Evolutionary conservation across 169 alveolate genomes (phyloP).

Genomic region (Theileria annulata): DNA sequence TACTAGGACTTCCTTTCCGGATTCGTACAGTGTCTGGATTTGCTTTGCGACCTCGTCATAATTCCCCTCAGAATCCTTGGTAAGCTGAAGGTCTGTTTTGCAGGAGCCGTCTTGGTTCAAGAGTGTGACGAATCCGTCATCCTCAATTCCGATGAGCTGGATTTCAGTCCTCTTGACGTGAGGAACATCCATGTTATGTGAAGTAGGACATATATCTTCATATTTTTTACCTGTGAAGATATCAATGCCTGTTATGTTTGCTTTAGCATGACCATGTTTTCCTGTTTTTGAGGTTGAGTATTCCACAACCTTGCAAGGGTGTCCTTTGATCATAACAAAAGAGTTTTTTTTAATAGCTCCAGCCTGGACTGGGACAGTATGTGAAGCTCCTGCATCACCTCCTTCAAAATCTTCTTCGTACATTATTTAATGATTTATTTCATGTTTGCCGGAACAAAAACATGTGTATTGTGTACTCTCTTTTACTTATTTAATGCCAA

Average conservation of each 20-base stretch:
- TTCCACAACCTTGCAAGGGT: slow-evolving; percentile 96
- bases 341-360: slow-evolving; percentile 96
- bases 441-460: slow-evolving; percentile 1
- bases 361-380: slow-evolving; percentile 93
- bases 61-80: slow-evolving; percentile 91
- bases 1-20: slow-evolving; percentile 86
- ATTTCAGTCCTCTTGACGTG: slow-evolving; percentile 90
- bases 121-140: slow-evolving; percentile 91
- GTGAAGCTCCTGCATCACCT: slow-evolving; percentile 94
- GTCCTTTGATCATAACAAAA: slow-evolving; percentile 95
- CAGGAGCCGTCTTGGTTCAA: slow-evolving; percentile 92
- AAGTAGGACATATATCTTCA: slow-evolving; percentile 97
- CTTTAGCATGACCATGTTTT: slow-evolving; percentile 99
- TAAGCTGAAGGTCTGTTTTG: slow-evolving; percentile 93
- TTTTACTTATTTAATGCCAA: not conserved
- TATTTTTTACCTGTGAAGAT: slow-evolving; percentile 95
- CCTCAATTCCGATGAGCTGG: slow-evolving; percentile 89
- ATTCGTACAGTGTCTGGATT: slow-evolving; percentile 78
- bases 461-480: not conserved
- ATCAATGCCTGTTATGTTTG: slow-evolving; percentile 96
- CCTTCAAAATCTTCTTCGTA: slow-evolving; percentile 67
- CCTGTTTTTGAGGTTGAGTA: slow-evolving; percentile 97
- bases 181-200: slow-evolving; percentile 97
- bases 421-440: slow-evolving; percentile 36
- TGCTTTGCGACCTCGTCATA: slow-evolving; percentile 88